Evolutionary conservation across 2,329 filamentous ascomycete species (phyloP), one percentile per base, ranked within the genome.

Genomic region (Ceratocystis cubensis): DNA sequence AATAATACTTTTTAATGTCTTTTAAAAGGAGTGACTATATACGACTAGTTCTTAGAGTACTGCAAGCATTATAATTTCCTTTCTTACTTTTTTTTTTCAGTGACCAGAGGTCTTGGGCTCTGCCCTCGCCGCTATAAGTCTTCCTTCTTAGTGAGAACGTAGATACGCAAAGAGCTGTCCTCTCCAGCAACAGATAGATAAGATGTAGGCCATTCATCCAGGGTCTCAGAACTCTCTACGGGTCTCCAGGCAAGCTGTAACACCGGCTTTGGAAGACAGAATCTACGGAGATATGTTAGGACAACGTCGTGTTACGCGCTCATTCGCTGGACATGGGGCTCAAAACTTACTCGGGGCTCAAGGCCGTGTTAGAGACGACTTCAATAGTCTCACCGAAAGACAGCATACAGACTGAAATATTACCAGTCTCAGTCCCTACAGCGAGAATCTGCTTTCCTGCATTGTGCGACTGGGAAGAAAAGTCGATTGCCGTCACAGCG

Each of bases 401-500:
- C 28, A 70, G 22, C 4, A 63, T 28, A 33, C 53, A 68, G 8
- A 70, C 57, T 20, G 62, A 69, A 13, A 84, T 69, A 65, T 73
- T 76, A 3, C 83, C 83, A 2, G 76, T 74, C 70, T 87, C 84
- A 0, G 80, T 84, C 25, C 84, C 84, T 0, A 84, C 76, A 0
- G 84, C 84, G 1, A 87, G 75, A 25, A 82, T 73, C 13, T 73
- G 67, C 30, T 64, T 68, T 45, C 63, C 67, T 13, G 65, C 17
- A 41, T 66, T 63, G 15, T 75, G 71, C 44, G 85, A 73, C 17
- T 59, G 56, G 22, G 48, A 15, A 59, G 28, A 59, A 72, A 91
- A 88, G 70, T 88, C 87, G 30, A 93, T 78, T 0, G 89, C 85
- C 0, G 88, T 92, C 2, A 89, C 84, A 0, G 89, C 79, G 22